Conservation (phyloP, 192 early-diverging fungal species). For the Mortierella antarctica region DNA sequence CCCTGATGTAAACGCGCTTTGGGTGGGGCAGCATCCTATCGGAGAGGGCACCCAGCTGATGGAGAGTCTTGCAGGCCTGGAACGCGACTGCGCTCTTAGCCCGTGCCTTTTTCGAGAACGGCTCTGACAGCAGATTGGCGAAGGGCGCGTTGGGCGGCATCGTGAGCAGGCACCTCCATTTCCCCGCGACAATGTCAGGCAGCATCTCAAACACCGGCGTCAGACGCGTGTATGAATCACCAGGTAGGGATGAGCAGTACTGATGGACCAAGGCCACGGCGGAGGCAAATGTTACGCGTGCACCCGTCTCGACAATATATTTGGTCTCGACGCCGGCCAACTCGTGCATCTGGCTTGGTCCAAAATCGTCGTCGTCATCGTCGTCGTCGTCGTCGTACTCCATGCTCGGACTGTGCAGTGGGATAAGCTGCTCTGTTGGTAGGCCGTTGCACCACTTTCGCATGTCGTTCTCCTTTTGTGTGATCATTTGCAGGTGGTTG, state of each 20-base stretch:
- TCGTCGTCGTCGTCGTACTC: constrained; percentile 4
- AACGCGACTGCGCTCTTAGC: constrained; percentile 78
- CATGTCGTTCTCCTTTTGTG: constrained; percentile 65
- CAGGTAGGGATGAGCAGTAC: constrained; percentile 79
- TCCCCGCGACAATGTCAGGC: background rate
- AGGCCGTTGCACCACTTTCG: constrained; percentile 68
- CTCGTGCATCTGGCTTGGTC: constrained; percentile 14
- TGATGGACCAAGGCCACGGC: constrained; percentile 71
- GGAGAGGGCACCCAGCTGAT: constrained; percentile 73
- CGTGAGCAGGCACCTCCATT: constrained; percentile 55
- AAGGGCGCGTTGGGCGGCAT: constrained; percentile 73
- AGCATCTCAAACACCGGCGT: constrained; percentile 63
- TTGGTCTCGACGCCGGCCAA: constrained; percentile 22
- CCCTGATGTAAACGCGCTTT: constrained; percentile 24
- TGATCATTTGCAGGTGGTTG: constrained; percentile 56
- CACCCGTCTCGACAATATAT: constrained; percentile 76
- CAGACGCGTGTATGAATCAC: constrained; percentile 64
- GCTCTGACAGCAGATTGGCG: constrained; percentile 55
- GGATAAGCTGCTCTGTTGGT: constrained; percentile 52
- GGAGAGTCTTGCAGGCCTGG: constrained; percentile 73
- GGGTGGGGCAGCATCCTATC: constrained; percentile 73
- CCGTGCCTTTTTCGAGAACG: constrained; percentile 59
- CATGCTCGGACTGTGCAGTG: background rate
- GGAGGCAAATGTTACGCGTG: constrained; percentile 72
- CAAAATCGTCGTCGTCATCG: constrained; percentile 11